Evolutionary conservation across 2,329 filamentous ascomycete species (phyloP).

Genomic region (Emergomyces orientalis): DNA sequence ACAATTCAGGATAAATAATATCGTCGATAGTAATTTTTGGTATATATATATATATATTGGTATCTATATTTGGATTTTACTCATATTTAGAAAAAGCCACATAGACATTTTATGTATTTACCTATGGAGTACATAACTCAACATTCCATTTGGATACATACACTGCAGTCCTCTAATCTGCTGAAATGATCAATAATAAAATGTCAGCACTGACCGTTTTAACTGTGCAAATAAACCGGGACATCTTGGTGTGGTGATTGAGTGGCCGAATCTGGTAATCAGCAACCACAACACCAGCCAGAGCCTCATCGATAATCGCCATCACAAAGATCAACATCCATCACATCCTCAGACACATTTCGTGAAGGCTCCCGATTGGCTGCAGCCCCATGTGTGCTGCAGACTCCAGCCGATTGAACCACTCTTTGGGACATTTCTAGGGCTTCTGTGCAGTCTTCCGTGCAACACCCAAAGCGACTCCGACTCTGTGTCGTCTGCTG

Average conservation of each 20-base stretch:
- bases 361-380: neutral
- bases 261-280: neutral
- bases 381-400: neutral
- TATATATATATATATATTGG: neutral
- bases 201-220: neutral
- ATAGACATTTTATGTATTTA: neutral
- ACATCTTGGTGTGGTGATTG: conserved; percentile 1
- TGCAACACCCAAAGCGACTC: neutral
- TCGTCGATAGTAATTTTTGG: neutral
- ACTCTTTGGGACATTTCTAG: neutral
- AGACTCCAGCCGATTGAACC: conserved; percentile 2
- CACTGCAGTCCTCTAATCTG: too few species aligned
- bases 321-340: neutral
- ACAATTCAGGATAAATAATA: neutral
- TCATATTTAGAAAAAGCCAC: neutral
- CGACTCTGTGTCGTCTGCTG: neutral
- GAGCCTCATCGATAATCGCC: neutral
- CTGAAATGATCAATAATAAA: neutral
- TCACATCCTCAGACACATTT: neutral
- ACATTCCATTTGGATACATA: neutral
- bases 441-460: conserved; percentile 2
- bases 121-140: too few species aligned
- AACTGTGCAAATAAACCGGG: neutral
- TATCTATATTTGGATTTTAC: neutral
- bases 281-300: neutral